phyloP scores from a whole-genome alignment of 2,329 filamentous ascomycete genomes.

The Talaromyces sp. region DNA sequence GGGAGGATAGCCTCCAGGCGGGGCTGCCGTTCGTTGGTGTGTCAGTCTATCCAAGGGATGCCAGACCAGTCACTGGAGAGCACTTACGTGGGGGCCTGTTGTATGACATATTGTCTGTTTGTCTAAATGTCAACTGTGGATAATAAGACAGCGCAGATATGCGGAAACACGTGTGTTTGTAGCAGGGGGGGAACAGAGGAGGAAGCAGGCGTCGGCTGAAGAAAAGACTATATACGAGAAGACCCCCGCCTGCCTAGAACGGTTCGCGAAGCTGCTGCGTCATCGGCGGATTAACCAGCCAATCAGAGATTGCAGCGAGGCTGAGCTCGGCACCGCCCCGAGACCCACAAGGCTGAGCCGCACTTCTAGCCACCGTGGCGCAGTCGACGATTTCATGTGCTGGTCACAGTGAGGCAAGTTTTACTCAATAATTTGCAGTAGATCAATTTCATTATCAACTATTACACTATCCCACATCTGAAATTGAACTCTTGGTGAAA shows the following conservation, averaged over 20 bases:
- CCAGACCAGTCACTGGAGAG: neutral
- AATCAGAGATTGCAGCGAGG: neutral
- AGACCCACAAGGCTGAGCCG: neutral
- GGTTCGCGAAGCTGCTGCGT: neutral
- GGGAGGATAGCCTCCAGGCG: slow-evolving; percentile 10
- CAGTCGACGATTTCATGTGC: neutral
- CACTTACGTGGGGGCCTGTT: slow-evolving; percentile 10
- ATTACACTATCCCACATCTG: too few species aligned
- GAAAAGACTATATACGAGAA: neutral
- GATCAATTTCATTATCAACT: too few species aligned
- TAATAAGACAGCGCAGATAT: neutral
- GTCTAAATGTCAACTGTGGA: neutral
- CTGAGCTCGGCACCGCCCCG: neutral
- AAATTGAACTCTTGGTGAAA: too few species aligned
- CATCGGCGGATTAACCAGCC: neutral
- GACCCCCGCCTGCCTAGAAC: neutral
- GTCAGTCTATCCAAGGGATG: neutral
- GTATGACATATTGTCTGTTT: slow-evolving; percentile 3
- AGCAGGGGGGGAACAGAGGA: neutral
- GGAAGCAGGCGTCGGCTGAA: neutral
- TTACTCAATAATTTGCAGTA: too few species aligned
- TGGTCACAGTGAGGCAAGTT: too few species aligned
- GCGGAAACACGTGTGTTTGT: neutral
- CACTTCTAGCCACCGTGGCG: neutral
- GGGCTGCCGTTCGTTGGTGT: neutral